These are phyloP conservation scores for Favolaschia claudopus DNA, from an alignment of 768 basidiomycete genomes.

Conservation along the genomic window DNA sequence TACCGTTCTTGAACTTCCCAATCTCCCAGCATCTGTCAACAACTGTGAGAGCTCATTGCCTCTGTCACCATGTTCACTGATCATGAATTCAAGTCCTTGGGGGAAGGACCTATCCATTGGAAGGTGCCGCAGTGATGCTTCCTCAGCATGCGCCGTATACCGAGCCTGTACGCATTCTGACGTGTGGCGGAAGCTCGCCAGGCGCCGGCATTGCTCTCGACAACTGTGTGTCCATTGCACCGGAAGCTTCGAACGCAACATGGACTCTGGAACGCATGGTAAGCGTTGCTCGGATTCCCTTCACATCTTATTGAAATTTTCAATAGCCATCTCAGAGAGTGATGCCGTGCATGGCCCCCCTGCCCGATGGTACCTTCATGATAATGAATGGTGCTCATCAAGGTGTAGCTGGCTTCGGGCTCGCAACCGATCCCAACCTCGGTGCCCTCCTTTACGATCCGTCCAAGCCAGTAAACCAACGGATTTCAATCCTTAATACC, in stretches of 20 bases:
- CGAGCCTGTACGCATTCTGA: conserved; percentile 67
- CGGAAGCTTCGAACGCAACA: conserved; percentile 64
- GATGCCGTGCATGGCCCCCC: conserved; percentile 55
- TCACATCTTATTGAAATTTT: background rate
- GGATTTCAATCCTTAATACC: conserved; percentile 69
- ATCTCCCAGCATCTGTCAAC: conserved; percentile 78
- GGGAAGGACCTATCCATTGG: conserved; percentile 81
- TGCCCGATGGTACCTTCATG: conserved; percentile 80
- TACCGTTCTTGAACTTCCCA: conserved; percentile 67
- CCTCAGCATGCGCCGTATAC: conserved; percentile 80
- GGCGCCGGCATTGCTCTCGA: conserved; percentile 63
- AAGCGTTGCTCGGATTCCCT: conserved; percentile 25
- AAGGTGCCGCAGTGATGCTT: conserved; percentile 73
- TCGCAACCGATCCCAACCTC: conserved; percentile 69
- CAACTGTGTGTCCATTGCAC: conserved; percentile 75
- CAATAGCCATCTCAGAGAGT: conserved; percentile 46
- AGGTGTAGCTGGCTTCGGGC: conserved; percentile 78
- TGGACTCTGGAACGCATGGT: conserved; percentile 90
- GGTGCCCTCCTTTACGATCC: conserved; percentile 78
- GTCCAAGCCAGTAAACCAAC: conserved; percentile 58
- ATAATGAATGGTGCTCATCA: conserved; percentile 78
- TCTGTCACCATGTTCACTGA: background rate
- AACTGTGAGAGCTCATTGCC: conserved; percentile 51
- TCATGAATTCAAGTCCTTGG: conserved; percentile 52
- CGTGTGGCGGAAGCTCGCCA: conserved; percentile 79